phyloP scores from a whole-genome alignment of 495 filamentous ascomycete species.

The Aspergillus sparsus region DNA sequence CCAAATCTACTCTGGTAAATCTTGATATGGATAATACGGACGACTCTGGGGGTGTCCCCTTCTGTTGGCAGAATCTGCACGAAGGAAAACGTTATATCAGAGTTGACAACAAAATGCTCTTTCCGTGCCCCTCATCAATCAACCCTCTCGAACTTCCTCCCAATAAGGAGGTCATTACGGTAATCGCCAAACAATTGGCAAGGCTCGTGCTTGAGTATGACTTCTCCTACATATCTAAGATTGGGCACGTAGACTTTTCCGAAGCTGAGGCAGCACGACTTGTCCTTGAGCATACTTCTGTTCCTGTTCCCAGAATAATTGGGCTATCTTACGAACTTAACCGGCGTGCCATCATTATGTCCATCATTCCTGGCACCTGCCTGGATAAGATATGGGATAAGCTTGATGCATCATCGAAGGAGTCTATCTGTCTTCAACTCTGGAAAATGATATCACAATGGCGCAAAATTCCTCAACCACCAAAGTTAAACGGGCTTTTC shows the following conservation, averaged over 20 bases:
- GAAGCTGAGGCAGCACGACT: conserved; percentile 39
- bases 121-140: no score
- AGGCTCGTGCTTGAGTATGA: conserved; percentile 28
- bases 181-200: conserved; percentile 27
- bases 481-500: conserved; percentile 28
- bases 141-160: no score
- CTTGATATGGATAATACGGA: no score
- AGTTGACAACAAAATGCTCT: no score
- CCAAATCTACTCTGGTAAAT: no score
- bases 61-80: no score
- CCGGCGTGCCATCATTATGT: conserved; percentile 31
- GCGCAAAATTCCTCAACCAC: conserved; percentile 29
- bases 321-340: conserved; percentile 3
- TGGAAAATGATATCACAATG: conserved; percentile 37
- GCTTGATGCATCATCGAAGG: conserved; percentile 32
- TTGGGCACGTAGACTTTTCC: conserved; percentile 24
- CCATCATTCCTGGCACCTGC: conserved; percentile 22
- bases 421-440: conserved; percentile 35
- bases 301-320: conserved; percentile 31
- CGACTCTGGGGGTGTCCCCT: no score
- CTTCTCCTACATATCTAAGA: conserved; percentile 28
- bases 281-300: conserved; percentile 27
- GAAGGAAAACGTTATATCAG: no score
- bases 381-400: conserved; percentile 33
- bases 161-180: conserved; percentile 29